Evolutionary conservation across 2,329 filamentous ascomycete genomes (phyloP).

Genomic region (Gnomoniopsis smithogilvyi): DNA sequence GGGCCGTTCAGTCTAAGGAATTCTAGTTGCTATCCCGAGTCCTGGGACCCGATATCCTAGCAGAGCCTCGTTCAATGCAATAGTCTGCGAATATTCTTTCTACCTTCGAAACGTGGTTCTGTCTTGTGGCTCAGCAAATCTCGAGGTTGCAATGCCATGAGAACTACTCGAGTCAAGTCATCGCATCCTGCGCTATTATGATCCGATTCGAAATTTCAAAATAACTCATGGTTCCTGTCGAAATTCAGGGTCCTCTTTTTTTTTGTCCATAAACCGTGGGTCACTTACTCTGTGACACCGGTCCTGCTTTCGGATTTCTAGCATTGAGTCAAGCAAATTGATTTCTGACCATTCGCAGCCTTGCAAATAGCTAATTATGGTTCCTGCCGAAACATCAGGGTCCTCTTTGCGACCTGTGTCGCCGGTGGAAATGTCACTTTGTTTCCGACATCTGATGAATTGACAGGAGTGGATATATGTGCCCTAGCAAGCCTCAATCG

Average conservation of each 20-base stretch:
- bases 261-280: background rate
- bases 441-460: too few relatives aligned
- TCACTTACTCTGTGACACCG: too few relatives aligned
- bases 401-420: too few relatives aligned
- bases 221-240: background rate
- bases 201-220: background rate
- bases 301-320: too few relatives aligned
- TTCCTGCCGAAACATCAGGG: too few relatives aligned
- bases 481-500: too few relatives aligned
- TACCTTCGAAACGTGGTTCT: background rate
- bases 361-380: too few relatives aligned
- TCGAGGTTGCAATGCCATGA: background rate
- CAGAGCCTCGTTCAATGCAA: background rate
- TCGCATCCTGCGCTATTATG: background rate
- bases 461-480: background rate
- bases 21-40: background rate
- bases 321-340: too few relatives aligned
- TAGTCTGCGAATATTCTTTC: background rate
- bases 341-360: too few relatives aligned
- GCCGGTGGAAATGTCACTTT: too few relatives aligned
- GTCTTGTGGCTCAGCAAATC: background rate
- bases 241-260: background rate
- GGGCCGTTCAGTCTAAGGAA: background rate
- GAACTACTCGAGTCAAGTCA: background rate
- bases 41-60: background rate